These are phyloP conservation scores for Parietaria judaica DNA, from an alignment of 306 rosid genomes.

Conservation along the genomic window DNA sequence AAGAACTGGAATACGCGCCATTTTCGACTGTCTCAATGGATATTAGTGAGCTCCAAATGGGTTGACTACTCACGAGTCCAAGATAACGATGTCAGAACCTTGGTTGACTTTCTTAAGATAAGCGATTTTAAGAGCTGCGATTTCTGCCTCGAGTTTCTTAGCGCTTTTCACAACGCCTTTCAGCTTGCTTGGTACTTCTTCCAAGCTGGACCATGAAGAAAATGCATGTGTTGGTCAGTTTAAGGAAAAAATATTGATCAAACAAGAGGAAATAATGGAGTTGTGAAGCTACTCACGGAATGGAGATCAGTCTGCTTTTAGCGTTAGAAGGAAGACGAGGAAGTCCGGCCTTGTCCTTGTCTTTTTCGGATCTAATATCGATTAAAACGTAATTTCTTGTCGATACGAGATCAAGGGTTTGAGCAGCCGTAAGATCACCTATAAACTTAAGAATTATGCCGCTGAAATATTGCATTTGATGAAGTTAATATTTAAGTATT, in stretches of 20 bases:
- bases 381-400: slow-evolving; percentile 52
- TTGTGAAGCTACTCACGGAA: slow-evolving; percentile 61
- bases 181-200: slow-evolving; percentile 79
- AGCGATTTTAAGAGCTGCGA: slow-evolving; percentile 74
- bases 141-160: slow-evolving; percentile 86
- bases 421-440: slow-evolving; percentile 88
- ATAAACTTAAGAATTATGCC: slow-evolving; percentile 1
- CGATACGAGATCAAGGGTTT: slow-evolving; percentile 71
- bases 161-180: slow-evolving; percentile 62
- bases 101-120: slow-evolving; percentile 73
- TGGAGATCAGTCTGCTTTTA: slow-evolving; percentile 56
- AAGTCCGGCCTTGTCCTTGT: slow-evolving; percentile 76
- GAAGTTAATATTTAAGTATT: neutral
- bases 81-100: slow-evolving; percentile 59
- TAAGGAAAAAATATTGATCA: neutral
- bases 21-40: too few relatives aligned
- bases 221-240: neutral
- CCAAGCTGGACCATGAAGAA: slow-evolving; percentile 38
- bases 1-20: too few relatives aligned
- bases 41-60: neutral
- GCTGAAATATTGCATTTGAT: neutral
- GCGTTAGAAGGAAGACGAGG: slow-evolving; percentile 90
- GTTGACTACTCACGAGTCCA: slow-evolving; percentile 64
- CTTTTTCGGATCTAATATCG: slow-evolving; percentile 82
- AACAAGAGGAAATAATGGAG: neutral